phyloP scores from a whole-genome alignment of 2,329 filamentous ascomycete species.

The Paramyrothecium sp. region DNA sequence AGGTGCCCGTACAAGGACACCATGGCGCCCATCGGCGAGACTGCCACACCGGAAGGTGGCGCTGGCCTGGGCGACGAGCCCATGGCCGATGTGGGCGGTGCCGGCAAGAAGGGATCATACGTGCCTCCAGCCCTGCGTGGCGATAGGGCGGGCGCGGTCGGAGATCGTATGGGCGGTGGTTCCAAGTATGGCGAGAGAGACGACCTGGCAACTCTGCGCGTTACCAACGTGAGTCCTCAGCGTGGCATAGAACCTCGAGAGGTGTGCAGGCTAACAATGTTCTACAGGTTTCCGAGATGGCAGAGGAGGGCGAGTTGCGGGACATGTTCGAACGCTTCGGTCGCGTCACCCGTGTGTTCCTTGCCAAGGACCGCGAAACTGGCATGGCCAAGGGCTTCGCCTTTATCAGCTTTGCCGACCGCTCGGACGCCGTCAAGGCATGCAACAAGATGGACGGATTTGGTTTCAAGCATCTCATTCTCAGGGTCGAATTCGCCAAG shows the following conservation, averaged over 20 bases:
- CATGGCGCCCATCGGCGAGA: constrained; percentile 82
- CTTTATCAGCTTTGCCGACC: constrained; percentile 95
- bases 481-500: constrained; percentile 87
- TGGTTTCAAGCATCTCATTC: constrained; percentile 83
- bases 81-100: constrained; percentile 49
- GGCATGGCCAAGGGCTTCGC: constrained; percentile 97
- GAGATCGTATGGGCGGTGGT: constrained; percentile 71
- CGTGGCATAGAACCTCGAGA: neutral
- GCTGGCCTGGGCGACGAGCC: constrained; percentile 53
- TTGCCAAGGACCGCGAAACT: constrained; percentile 97
- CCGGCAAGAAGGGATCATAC: constrained; percentile 76
- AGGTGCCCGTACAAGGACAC: constrained; percentile 99
- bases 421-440: constrained; percentile 84
- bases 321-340: constrained; percentile 98
- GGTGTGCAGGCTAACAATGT: constrained; percentile 22
- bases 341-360: constrained; percentile 93
- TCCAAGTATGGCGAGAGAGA: constrained; percentile 93
- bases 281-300: constrained; percentile 85
- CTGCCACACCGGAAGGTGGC: constrained; percentile 50
- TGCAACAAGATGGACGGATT: constrained; percentile 98
- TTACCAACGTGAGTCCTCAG: constrained; percentile 82
- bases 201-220: constrained; percentile 91
- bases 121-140: constrained; percentile 92
- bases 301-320: constrained; percentile 91
- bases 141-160: constrained; percentile 54